These are phyloP conservation scores for Naganishia sp. DNA, from an alignment of 1,284 basidiomycete genomes.

Conservation along the genomic window DNA sequence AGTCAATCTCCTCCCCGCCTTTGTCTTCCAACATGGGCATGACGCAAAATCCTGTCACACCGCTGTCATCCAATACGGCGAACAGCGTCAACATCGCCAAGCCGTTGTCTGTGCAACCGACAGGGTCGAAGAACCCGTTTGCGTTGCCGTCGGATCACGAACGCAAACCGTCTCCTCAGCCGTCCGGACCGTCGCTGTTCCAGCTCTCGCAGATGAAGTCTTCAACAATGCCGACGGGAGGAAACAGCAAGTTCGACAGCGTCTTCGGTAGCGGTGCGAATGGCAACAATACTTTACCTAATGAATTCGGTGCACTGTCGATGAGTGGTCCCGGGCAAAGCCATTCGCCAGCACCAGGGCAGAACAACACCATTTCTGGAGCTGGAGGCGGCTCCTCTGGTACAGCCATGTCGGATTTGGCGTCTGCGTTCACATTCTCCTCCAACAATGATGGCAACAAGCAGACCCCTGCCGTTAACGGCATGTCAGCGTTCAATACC, in stretches of 20 bases:
- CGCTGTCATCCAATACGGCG: conserved; percentile 24
- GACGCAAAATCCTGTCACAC: conserved; percentile 25
- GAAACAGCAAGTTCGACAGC: conserved; percentile 17
- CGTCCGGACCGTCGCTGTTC: conserved; percentile 30
- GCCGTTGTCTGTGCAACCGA: conserved; percentile 80
- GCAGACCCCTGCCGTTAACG: conserved; percentile 3
- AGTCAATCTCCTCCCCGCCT: conserved; percentile 24
- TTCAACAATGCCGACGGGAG: conserved; percentile 14
- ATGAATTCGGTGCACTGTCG: conserved; percentile 24
- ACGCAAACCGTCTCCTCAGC: conserved; percentile 34
- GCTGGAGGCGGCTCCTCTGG: neutral
- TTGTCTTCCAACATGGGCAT: neutral
- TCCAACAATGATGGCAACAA: conserved; percentile 19
- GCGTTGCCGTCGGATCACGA: conserved; percentile 69
- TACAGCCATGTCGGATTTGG: conserved; percentile 46
- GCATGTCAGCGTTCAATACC: conserved; percentile 1
- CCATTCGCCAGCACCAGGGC: neutral
- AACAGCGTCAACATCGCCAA: conserved; percentile 40
- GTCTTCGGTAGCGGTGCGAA: conserved; percentile 28
- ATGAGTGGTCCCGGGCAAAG: conserved; percentile 19
- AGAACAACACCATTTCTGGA: conserved; percentile 14
- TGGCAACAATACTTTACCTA: conserved; percentile 37
- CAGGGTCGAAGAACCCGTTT: conserved; percentile 94
- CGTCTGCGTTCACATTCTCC: conserved; percentile 46
- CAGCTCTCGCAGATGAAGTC: conserved; percentile 29